Evolutionary conservation across 768 basidiomycete genomes (phyloP), one percentile per base, ranked within the genome.

Genomic region (Suillus brevipes): DNA sequence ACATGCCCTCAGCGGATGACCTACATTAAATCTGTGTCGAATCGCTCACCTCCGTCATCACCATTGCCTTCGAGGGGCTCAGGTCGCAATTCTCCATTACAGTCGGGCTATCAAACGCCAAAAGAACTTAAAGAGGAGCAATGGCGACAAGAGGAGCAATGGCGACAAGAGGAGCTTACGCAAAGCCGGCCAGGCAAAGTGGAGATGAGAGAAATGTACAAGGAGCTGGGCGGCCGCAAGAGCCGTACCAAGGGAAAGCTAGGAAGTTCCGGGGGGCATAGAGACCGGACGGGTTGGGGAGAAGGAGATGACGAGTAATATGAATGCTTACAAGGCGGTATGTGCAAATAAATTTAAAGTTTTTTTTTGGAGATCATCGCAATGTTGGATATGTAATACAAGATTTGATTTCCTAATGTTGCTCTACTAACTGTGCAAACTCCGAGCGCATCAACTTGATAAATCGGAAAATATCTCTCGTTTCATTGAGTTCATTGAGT

Each of bases 191-290:
- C 91, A 36, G 85, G 86, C 57, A 97, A 96, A 77, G 65, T 86
- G 3, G 92, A 95, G 76, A 94, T 95, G 90, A 85, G 95, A 47
- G 91, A 90, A 70, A 88, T 90, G 83, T 97, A 97, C 80, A 96
- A 96, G 78, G 90, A 92, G 63, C 79, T 96, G 12, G 91, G 90
- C 23, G 95, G 95, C 18, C 84, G 95, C 67, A 97, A 96, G 78
- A 81, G 88, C 3, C 85, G 84, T 71, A 78, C 74, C 18, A 97
- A 97, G 79, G 81, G 82, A 45, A 94, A 92, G 76, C 79, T 92
- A 49, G 92, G 90, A 7, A 85, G 85, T 64, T 72, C 82, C 2
- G 84, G 84, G 9, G 83, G 85, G 9, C 76, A 80, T 60, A 85
- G 91, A 73, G 94, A 96, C 73, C 90, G 85, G 72, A 92, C 92